These are phyloP conservation scores for Rosa hybrid DNA, from an alignment of 331 rosid species.

Conservation along the genomic window DNA sequence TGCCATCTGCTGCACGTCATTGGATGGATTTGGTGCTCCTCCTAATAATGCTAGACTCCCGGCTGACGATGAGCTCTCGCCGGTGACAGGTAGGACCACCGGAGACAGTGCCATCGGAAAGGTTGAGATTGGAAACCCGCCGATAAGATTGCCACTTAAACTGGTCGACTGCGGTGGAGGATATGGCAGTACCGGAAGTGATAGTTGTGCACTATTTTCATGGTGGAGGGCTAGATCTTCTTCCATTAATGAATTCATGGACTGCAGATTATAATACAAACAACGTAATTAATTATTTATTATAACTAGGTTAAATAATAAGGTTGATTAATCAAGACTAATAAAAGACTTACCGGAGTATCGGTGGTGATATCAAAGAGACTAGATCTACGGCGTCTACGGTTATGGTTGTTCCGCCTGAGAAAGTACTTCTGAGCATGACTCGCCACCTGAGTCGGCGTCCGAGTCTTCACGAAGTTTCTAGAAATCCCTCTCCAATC, in stretches of 20 bases:
- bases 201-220: constrained; percentile 23
- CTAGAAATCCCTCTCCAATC: constrained; percentile 98
- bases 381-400: constrained; percentile 96
- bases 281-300: not conserved
- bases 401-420: constrained; percentile 67
- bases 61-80: constrained; percentile 25
- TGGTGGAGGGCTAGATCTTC: constrained; percentile 41
- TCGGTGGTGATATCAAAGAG: constrained; percentile 93
- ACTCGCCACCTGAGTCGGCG: constrained; percentile 97
- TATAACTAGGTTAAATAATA: not conserved
- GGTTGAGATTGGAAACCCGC: constrained; percentile 35
- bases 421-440: constrained; percentile 96
- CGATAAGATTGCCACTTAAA: constrained; percentile 32
- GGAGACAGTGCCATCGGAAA: constrained; percentile 43
- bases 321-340: not conserved
- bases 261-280: constrained; percentile 27
- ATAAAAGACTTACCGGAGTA: constrained; percentile 39
- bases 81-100: constrained; percentile 30
- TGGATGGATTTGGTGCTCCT: not conserved
- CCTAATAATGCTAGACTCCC: constrained; percentile 10
- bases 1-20: constrained; percentile 3
- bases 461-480: constrained; percentile 86
- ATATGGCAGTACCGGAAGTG: constrained; percentile 18
- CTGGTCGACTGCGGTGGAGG: constrained; percentile 31
- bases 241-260: constrained; percentile 54